Evolutionary conservation across 2,329 filamentous ascomycete genomes (phyloP), one percentile per base, ranked within the genome.

Genomic region (Diaporthe vaccinii): DNA sequence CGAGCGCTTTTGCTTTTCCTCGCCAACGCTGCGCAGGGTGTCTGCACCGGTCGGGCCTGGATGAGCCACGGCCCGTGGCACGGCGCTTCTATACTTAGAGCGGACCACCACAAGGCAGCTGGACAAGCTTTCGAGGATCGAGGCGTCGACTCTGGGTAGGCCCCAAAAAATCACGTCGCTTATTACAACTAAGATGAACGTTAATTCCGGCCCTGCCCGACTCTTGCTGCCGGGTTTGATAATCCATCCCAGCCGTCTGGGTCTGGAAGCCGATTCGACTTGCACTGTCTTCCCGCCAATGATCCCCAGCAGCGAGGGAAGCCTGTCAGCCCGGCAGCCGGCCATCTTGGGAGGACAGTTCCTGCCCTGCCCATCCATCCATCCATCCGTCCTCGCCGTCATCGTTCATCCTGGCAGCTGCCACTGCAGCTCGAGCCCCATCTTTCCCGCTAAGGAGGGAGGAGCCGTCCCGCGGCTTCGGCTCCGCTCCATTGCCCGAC

Each of bases 61-160:
- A 55, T 67, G 49, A 62, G 71, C 58, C 71, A 65, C 70, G 46
- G 49, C 46, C 58, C 58, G n/a, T 44, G 22, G 41, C 20, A 53
- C 59, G 36, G 58, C 71, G 58, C 71, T 55, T 55, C 71, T 73
- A 65, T 65, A 65, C 71, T 65, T 73, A 73, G 71, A 59, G 31
- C 49, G n/a, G 34, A 39, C 70, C 31, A 31, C 44, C n/a, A 46
- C 17, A 34, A 46, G 31, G 57, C 57, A 46, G 44, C 53, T 53
- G 46, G 31, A 61, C 70, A 72, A 72, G 70, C 55, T 39, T 61
- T 51, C n/a, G 34, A 61, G 39, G 69, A 41, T 72, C 31, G 28
- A 61, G 69, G 46, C 69, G 20, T 57, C 53, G 28, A 59, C 28
- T 46, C 44, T 51, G 34, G 44, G 28, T 22, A 39, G 55, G n/a